Base-by-base conservation (phyloP, 352 stramenopile genomes). In the Peronospora tabacina region DNA sequence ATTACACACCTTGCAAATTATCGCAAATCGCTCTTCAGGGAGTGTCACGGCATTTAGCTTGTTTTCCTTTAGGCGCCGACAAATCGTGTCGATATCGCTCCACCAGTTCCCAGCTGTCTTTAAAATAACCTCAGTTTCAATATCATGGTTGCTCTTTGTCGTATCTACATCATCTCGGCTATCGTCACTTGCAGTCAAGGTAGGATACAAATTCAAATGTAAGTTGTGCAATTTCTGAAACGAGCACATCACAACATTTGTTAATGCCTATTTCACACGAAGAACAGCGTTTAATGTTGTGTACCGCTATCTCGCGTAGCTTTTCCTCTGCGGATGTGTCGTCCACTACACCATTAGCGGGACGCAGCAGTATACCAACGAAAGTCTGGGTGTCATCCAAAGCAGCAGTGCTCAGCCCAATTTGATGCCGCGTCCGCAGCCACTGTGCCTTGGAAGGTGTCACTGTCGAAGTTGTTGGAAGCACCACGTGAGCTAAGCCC, bases 71-170 rank as follows among this genome's bases (percentile, higher is more conserved):
- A 90, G 59, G 7, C 42, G 29, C n/a, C 29, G 33, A 50, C 75
- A 87, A 34, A 88, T 56, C 0, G 30, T 33, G 5, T 62, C 52
- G 8, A 88, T 55, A 47, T 90, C 79, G 17, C 59, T 70, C 76
- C 76, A 90, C 79, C 79, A 90, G 38, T 90, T 85, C 0, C 76
- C 75, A 3, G 66, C 58, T 12, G 50, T 44, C 12, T 70, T 60
- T 2, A 74, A 22, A 30, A 90, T 77, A 11, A 68, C 16, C 1
- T 60, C 33, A 3, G 51, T 37, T 40, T 85, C 73, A 20, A 26
- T 19, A 43, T 22, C 10, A 41, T 28, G 17, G 0, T 34, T 52
- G 13, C n/a, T 26, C 11, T 52, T 13, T 13, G 60, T 35, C n/a
- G 42, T 7, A 44, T 47, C 20, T 0, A 13, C 5, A n/a, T 38